Evolutionary conservation across 140 eudicot species (phyloP).

Genomic region (Bidens hawaiensis): DNA sequence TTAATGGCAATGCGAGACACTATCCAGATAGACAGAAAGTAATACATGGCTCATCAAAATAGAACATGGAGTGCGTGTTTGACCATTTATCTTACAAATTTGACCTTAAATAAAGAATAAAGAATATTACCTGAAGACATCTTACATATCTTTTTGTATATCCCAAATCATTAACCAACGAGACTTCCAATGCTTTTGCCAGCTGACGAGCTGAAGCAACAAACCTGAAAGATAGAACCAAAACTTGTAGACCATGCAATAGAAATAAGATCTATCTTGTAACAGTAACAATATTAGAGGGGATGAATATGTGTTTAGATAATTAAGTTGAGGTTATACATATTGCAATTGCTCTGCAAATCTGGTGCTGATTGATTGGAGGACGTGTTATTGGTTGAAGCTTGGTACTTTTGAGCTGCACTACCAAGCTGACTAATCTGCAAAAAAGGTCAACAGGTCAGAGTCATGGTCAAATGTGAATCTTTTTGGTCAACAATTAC

Average conservation of each 20-base stretch:
- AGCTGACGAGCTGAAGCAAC: conserved; percentile 90
- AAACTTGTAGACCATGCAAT: not conserved
- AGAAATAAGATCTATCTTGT: not conserved
- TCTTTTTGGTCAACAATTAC: not conserved
- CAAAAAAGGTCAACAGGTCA: conserved; percentile 3
- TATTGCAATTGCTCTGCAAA: conserved; percentile 82
- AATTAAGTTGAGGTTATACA: conserved; percentile 25
- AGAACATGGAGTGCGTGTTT: not conserved
- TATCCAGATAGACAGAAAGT: no score
- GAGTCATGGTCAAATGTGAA: no score
- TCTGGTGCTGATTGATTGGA: conserved; percentile 63
- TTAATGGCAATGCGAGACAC: no score
- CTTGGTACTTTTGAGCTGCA: conserved; percentile 88
- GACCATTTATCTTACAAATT: not conserved
- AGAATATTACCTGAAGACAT: conserved; percentile 91
- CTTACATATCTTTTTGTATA: conserved; percentile 98
- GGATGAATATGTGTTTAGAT: not conserved
- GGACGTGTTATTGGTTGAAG: conserved; percentile 68
- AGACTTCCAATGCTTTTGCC: conserved; percentile 95
- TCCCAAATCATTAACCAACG: conserved; percentile 95
- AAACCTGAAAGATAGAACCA: conserved; percentile 50
- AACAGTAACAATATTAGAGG: not conserved
- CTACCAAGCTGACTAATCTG: conserved; percentile 89
- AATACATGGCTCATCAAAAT: no score
- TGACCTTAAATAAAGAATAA: not conserved